These are phyloP conservation scores for Skeletonema tropicum DNA, from an alignment of 108 stramenopile species.

Conservation along the genomic window DNA sequence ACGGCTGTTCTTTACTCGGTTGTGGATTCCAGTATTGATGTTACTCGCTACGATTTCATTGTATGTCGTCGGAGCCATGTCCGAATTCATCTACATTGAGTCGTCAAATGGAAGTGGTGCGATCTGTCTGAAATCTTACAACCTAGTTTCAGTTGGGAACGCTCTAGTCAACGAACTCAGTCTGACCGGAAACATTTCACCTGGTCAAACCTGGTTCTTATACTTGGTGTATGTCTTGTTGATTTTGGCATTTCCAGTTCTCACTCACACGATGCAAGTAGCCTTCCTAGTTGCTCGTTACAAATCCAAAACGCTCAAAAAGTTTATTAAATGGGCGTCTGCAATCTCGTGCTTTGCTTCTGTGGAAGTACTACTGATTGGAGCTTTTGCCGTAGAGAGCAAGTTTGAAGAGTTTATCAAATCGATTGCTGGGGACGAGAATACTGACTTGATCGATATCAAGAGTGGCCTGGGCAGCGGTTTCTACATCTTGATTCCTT, in stretches of 20 bases:
- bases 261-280: slow-evolving; percentile 48
- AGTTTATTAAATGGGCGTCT: slow-evolving; percentile 15
- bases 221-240: slow-evolving; percentile 40
- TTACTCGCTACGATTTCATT: slow-evolving; percentile 19
- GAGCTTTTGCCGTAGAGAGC: slow-evolving; percentile 43
- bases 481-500: slow-evolving; percentile 56
- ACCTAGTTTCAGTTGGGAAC: slow-evolving; percentile 39
- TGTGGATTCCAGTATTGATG: slow-evolving; percentile 21
- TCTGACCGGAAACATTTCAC: slow-evolving; percentile 26
- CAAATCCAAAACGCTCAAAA: slow-evolving; percentile 18
- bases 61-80: slow-evolving; percentile 31
- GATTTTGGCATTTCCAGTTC: slow-evolving; percentile 37
- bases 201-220: slow-evolving; percentile 43
- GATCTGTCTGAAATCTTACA: slow-evolving; percentile 44
- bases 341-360: slow-evolving; percentile 50
- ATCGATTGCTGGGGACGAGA: slow-evolving; percentile 44
- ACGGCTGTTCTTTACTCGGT: slow-evolving; percentile 11
- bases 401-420: slow-evolving; percentile 46
- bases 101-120: slow-evolving; percentile 26
- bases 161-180: slow-evolving; percentile 39
- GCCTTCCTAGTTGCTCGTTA: slow-evolving; percentile 16
- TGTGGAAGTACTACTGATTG: slow-evolving; percentile 50
- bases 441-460: slow-evolving; percentile 38
- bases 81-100: slow-evolving; percentile 38
- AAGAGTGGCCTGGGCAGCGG: slow-evolving; percentile 41